A percentile compares a stretch with the other conserved stretches of the same genome.
phyloP scores from a whole-genome alignment of 495 filamentous ascomycete genomes.

The Copromyces sp. region DNA sequence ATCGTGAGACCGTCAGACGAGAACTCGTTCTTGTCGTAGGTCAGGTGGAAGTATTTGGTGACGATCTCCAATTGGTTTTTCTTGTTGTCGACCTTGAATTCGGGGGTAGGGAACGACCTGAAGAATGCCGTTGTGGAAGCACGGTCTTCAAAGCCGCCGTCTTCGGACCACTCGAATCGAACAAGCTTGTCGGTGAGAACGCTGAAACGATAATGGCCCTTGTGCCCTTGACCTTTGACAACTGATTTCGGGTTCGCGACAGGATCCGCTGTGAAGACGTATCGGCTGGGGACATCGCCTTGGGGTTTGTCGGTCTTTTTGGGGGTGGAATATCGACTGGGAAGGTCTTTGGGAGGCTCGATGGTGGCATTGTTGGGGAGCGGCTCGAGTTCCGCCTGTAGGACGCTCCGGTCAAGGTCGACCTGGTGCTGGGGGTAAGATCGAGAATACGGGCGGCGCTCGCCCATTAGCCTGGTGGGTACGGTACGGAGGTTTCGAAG shows the following conservation, averaged over 20 bases:
- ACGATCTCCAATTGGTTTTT: conserved; percentile 36
- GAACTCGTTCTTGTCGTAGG: conserved; percentile 43
- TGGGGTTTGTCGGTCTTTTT: not conserved
- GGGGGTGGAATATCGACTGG: not conserved
- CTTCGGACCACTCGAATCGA: conserved; percentile 48
- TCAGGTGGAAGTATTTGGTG: conserved; percentile 40
- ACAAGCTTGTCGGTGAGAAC: conserved; percentile 41
- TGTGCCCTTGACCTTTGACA: conserved; percentile 26
- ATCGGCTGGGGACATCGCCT: conserved; percentile 15
- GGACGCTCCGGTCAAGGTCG: not conserved
- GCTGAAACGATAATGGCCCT: conserved; percentile 42
- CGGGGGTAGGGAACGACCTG: conserved; percentile 36
- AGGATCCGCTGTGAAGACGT: conserved; percentile 36
- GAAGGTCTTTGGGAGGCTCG: not conserved
- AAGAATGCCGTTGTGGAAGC: conserved; percentile 47
- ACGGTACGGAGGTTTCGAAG: not conserved
- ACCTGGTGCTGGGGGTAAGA: not conserved
- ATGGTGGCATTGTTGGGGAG: not conserved
- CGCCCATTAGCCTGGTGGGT: not conserved
- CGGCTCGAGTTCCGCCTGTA: not conserved
- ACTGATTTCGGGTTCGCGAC: conserved; percentile 35
- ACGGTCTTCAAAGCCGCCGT: conserved; percentile 47
- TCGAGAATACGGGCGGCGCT: not conserved
- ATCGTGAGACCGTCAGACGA: conserved; percentile 33
- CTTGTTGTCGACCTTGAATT: conserved; percentile 32